phyloP scores from a whole-genome alignment of 164 flowering plant genomes.

The grape (Vitis vinifera) region ASM3070453v1 NC_081809.1:24101001-24101500 shows the following conservation, averaged over 20 bases:
- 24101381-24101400: too few species aligned
- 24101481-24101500: too few species aligned
- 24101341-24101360: too few species aligned
- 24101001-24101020: too few species aligned
- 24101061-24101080: slow-evolving; percentile 95
- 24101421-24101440: too few species aligned
- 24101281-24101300: neutral
- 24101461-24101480: too few species aligned
- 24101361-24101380: too few species aligned
- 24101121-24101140: too few species aligned
- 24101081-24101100: slow-evolving; percentile 83
- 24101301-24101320: neutral
- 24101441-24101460: too few species aligned
- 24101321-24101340: neutral
- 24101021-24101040: slow-evolving; percentile 43
- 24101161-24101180: neutral
- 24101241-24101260: neutral
- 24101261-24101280: neutral
- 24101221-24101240: neutral
- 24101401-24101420: too few species aligned
- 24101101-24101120: slow-evolving; percentile 59
- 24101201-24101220: neutral
- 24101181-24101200: neutral
- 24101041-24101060: slow-evolving; percentile 74
- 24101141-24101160: too few species aligned